Evolutionary conservation across 2,329 filamentous ascomycete genomes (phyloP).

Genomic region (Penicillium crustosum): DNA sequence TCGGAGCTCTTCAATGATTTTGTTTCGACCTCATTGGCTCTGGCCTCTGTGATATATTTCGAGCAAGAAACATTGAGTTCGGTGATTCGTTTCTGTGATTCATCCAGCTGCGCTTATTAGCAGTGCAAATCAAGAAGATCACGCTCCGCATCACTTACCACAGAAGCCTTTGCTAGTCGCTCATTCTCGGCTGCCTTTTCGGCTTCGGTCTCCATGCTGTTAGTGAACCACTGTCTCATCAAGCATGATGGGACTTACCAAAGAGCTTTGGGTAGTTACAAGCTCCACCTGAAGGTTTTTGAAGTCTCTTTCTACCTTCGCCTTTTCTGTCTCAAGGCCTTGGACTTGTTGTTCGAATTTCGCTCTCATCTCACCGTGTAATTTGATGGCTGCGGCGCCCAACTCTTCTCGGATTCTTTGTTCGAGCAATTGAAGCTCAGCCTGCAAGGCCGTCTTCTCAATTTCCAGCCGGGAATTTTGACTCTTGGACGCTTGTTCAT

Average conservation of each 20-base stretch:
- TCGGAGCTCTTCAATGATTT: slow-evolving; percentile 26
- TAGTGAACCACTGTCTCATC: slow-evolving; percentile 3
- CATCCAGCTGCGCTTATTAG: slow-evolving; percentile 25
- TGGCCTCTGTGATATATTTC: slow-evolving; percentile 15
- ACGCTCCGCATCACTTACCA: slow-evolving; percentile 17
- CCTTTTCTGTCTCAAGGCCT: slow-evolving; percentile 29
- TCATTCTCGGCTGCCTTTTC: slow-evolving; percentile 15
- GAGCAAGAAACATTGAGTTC: slow-evolving; percentile 15
- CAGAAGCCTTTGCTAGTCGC: slow-evolving; percentile 11
- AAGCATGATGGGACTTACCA: slow-evolving; percentile 24
- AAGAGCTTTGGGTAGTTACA: slow-evolving; percentile 15
- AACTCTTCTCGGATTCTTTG: slow-evolving; percentile 33
- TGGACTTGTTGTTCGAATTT: slow-evolving; percentile 34
- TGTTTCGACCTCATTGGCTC: slow-evolving; percentile 20
- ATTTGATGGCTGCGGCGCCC: slow-evolving; percentile 31
- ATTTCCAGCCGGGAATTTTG: slow-evolving; percentile 19
- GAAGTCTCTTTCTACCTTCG: slow-evolving; percentile 19
- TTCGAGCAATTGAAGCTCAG: slow-evolving; percentile 25
- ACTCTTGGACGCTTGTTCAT: slow-evolving; percentile 19
- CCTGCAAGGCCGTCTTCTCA: slow-evolving; percentile 24
- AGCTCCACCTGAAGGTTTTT: slow-evolving; percentile 24
- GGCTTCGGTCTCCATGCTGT: slow-evolving; percentile 22
- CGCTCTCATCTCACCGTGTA: slow-evolving; percentile 29
- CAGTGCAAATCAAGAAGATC: neutral
- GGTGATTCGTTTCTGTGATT: slow-evolving; percentile 22